Percentiles rank a stretch among this genome's conserved stretches.
These are phyloP conservation scores for Xanthoconium separans DNA, from an alignment of 1,284 basidiomycete species.

Conservation along the genomic window DNA sequence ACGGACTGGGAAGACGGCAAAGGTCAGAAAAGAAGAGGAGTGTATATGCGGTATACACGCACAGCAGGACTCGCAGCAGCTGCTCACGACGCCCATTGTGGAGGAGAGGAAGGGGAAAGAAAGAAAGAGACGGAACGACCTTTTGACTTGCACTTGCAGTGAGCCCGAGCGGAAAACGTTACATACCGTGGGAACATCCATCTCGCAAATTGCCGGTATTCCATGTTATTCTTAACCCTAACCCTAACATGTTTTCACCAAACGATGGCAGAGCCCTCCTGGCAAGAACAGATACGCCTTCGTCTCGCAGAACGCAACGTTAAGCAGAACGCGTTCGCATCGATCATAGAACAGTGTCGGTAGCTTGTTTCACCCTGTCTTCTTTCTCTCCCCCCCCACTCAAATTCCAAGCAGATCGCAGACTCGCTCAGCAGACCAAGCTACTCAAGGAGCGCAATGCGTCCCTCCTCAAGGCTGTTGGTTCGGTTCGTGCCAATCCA, in stretches of 20 bases:
- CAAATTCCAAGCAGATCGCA: constrained; percentile 59
- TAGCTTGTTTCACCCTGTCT: background rate
- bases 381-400: constrained; percentile 12
- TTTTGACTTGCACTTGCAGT: constrained; percentile 12
- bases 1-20: constrained; percentile 46
- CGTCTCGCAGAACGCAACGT: constrained; percentile 77
- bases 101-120: constrained; percentile 3
- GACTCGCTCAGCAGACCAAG: constrained; percentile 86
- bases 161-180: constrained; percentile 11
- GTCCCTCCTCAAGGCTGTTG: constrained; percentile 77
- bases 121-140: background rate
- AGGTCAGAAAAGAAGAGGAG: constrained; percentile 7
- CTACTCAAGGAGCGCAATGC: constrained; percentile 88
- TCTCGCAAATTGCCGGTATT: constrained; percentile 18
- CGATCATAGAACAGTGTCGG: constrained; percentile 88
- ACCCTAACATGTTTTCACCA: constrained; percentile 17
- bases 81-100: constrained; percentile 55
- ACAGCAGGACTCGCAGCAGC: constrained; percentile 82
- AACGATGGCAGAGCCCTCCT: constrained; percentile 73
- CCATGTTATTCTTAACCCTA: constrained; percentile 23
- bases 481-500: constrained; percentile 64
- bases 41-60: constrained; percentile 33
- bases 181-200: constrained; percentile 19
- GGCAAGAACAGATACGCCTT: constrained; percentile 76
- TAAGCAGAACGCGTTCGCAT: constrained; percentile 72